phyloP scores from a whole-genome alignment of 78 protist species.

The Dictyostelium discoideum region dicty_2.7 NC_007088.5:3778001-3778500 shows the following conservation, averaged over 20 bases:
- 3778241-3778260: conserved; percentile 71
- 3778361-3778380: conserved; percentile 80
- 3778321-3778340: conserved; percentile 82
- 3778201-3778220: conserved; percentile 89
- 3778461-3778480: conserved; percentile 91
- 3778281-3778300: conserved; percentile 89
- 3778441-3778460: conserved; percentile 95
- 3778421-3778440: conserved; percentile 95
- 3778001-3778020: conserved; percentile 33
- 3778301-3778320: conserved; percentile 83
- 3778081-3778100: conserved; percentile 91
- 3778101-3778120: conserved; percentile 94
- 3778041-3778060: conserved; percentile 89
- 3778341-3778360: conserved; percentile 73
- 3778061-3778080: conserved; percentile 93
- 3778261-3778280: conserved; percentile 96
- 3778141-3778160: conserved; percentile 97
- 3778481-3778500: conserved; percentile 85
- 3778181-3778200: conserved; percentile 96
- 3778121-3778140: conserved; percentile 94
- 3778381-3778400: conserved; percentile 94
- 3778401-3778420: conserved; percentile 97
- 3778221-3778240: conserved; percentile 76
- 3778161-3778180: conserved; percentile 95
- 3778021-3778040: conserved; percentile 47